A percentile compares a stretch with the other conserved stretches of the same genome.
Evolutionary conservation across 768 basidiomycete species (phyloP).

Genomic region (Boletus eberwhitei): DNA sequence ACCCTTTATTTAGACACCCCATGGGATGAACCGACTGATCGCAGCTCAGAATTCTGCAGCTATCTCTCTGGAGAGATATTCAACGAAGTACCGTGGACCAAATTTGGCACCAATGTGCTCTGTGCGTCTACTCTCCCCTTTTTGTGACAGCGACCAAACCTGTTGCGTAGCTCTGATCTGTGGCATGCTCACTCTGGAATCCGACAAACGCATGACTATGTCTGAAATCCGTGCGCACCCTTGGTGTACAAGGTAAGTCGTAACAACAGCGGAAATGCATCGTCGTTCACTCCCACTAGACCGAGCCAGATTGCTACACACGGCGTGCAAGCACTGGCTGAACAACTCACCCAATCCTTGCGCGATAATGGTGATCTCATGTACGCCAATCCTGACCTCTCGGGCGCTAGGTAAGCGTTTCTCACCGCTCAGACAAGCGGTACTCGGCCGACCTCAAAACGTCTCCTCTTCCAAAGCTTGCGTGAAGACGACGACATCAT

Average conservation of each 20-base stretch:
- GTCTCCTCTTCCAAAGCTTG: conserved; percentile 5
- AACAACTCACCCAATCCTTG: conserved; percentile 66
- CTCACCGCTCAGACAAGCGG: not conserved
- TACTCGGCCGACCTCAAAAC: not conserved
- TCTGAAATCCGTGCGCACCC: conserved; percentile 54
- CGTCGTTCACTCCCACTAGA: conserved; percentile 33
- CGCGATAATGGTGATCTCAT: conserved; percentile 71
- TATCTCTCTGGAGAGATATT: conserved; percentile 76
- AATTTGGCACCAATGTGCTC: conserved; percentile 53
- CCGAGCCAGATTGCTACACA: conserved; percentile 65
- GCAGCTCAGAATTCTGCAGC: conserved; percentile 75
- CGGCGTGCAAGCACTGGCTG: conserved; percentile 54
- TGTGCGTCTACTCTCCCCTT: conserved; percentile 45
- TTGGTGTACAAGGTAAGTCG: conserved; percentile 68
- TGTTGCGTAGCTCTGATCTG: conserved; percentile 62
- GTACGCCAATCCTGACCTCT: conserved; percentile 58
- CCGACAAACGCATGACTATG: conserved; percentile 64
- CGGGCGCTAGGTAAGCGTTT: conserved; percentile 30
- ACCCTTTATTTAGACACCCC: conserved; percentile 70
- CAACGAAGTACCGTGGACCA: conserved; percentile 74
- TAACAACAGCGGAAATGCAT: no score
- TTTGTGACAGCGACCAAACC: not conserved
- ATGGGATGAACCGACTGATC: conserved; percentile 88
- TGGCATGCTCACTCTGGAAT: conserved; percentile 70
- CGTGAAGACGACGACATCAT: conserved; percentile 54